Percentiles rank a stretch among this genome's conserved stretches.
phyloP scores from a whole-genome alignment of 2,329 filamentous ascomycete species.

The Periconia sp. region DNA sequence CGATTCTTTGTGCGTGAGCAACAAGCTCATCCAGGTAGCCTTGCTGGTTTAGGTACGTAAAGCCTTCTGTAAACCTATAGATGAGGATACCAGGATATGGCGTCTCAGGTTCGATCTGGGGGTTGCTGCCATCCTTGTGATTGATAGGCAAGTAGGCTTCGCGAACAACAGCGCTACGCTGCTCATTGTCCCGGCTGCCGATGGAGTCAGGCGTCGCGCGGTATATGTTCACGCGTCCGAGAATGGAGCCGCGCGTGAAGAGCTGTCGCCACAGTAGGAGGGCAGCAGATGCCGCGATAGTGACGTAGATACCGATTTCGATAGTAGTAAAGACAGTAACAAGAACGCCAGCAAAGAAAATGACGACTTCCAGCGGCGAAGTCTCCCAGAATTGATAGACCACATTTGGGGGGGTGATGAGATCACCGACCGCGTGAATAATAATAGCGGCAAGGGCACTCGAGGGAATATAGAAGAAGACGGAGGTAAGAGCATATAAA shows the following conservation, averaged over 20 bases:
- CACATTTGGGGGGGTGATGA: constrained; percentile 89
- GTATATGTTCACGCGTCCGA: constrained; percentile 79
- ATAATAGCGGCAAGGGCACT: constrained; percentile 85
- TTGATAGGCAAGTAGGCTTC: constrained; percentile 70
- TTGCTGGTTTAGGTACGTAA: constrained; percentile 94
- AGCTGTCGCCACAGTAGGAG: constrained; percentile 84
- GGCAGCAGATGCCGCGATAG: constrained; percentile 76
- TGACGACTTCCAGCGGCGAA: constrained; percentile 85
- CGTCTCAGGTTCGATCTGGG: constrained; percentile 75
- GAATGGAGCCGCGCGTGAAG: constrained; percentile 79
- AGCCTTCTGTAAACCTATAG: constrained; percentile 92
- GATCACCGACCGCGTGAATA: constrained; percentile 91
- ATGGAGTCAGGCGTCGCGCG: constrained; percentile 82
- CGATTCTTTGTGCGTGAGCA: constrained; percentile 59
- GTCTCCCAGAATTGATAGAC: constrained; percentile 96
- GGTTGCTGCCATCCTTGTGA: constrained; percentile 90
- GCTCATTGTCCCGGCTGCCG: constrained; percentile 46
- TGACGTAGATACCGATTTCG: constrained; percentile 91
- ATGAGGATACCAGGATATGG: constrained; percentile 95
- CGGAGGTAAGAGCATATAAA: constrained; percentile 83
- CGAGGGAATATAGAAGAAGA: constrained; percentile 93
- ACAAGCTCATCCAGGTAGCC: constrained; percentile 78
- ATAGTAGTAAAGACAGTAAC: constrained; percentile 89
- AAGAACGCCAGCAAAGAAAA: constrained; percentile 92
- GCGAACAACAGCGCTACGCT: constrained; percentile 16